Base-by-base conservation (phyloP, 768 basidiomycete genomes). In the Cystofilobasidium macerans region DNA sequence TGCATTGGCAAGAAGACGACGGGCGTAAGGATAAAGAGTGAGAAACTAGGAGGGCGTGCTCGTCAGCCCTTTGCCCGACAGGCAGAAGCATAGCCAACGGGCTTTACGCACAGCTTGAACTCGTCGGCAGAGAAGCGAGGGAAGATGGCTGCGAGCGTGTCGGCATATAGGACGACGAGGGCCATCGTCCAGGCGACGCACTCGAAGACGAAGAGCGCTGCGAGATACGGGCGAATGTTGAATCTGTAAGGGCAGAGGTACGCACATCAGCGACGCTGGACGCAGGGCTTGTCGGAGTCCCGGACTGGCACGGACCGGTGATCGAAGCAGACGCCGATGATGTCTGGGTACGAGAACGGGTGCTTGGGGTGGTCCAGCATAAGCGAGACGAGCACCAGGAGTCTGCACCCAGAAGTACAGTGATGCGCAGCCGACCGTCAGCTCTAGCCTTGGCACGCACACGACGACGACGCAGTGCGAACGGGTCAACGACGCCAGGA, bases 1-100 rank as follows among this genome's bases (percentile, higher is more conserved):
- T 86, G 86, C 1, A 97, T 79, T 0, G 93, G 92, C 54, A 97
- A 78, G 71, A 93, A 87, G 18, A 89, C 82, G 0, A 86, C 88
- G 2, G 93, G 93, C 28, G 59, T 20, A 3, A 18, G 30, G 40
- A 43, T 38, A 61, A 67, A 28, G 36, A 57, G 59, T 33, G 38
- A 38, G 35, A 56, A 20, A n/a, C n/a, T n/a, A n/a, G n/a, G n/a
- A n/a, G n/a, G n/a, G n/a, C n/a, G n/a, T n/a, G n/a, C n/a, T n/a
- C n/a, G n/a, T n/a, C n/a, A n/a, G n/a, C n/a, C n/a, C n/a, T n/a
- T n/a, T n/a, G n/a, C n/a, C n/a, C n/a, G n/a, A n/a, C n/a, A n/a
- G n/a, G n/a, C n/a, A n/a, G n/a, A n/a, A n/a, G n/a, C n/a, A n/a
- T n/a, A n/a, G n/a, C n/a, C n/a, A n/a, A n/a, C n/a, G n/a, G n/a